Evolutionary conservation across 23 red algal species (phyloP).

Genomic region (Gracilaria gracilis): DNA sequence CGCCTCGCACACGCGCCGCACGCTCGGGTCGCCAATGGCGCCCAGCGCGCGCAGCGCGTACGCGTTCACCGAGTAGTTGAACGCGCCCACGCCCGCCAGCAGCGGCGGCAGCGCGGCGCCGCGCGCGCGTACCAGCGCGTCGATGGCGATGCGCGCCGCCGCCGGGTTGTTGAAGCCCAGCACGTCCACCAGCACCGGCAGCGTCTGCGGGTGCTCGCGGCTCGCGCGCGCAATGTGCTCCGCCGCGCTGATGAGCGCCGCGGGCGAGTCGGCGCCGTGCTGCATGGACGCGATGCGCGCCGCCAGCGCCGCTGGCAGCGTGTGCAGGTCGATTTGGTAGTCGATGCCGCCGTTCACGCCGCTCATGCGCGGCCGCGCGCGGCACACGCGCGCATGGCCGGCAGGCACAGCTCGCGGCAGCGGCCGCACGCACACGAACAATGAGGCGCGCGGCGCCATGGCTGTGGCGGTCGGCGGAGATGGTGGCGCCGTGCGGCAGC

Average conservation of each 20-base stretch:
- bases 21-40: slow-evolving; percentile 54
- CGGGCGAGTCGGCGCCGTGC: slow-evolving; percentile 82
- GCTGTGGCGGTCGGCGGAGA: no score
- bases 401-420: no score
- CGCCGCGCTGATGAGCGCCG: slow-evolving; percentile 77
- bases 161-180: slow-evolving; percentile 95
- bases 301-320: slow-evolving; percentile 62
- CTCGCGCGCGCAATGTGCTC: slow-evolving; percentile 55
- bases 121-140: slow-evolving; percentile 52
- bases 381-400: not conserved
- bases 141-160: slow-evolving; percentile 79
- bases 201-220: slow-evolving; percentile 23
- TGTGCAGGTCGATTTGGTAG: slow-evolving; percentile 80
- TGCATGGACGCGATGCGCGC: slow-evolving; percentile 61
- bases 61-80: slow-evolving; percentile 97
- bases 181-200: slow-evolving; percentile 94
- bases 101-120: slow-evolving; percentile 37
- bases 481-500: no score
- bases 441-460: not conserved
- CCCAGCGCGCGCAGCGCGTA: slow-evolving; percentile 92
- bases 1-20: slow-evolving; percentile 54
- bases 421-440: not conserved
- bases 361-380: slow-evolving; percentile 55
- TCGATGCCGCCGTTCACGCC: slow-evolving; percentile 97
- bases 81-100: slow-evolving; percentile 84